Base-by-base conservation (phyloP, 2,329 filamentous ascomycete genomes). In the Parascedosporium putredinis region DNA sequence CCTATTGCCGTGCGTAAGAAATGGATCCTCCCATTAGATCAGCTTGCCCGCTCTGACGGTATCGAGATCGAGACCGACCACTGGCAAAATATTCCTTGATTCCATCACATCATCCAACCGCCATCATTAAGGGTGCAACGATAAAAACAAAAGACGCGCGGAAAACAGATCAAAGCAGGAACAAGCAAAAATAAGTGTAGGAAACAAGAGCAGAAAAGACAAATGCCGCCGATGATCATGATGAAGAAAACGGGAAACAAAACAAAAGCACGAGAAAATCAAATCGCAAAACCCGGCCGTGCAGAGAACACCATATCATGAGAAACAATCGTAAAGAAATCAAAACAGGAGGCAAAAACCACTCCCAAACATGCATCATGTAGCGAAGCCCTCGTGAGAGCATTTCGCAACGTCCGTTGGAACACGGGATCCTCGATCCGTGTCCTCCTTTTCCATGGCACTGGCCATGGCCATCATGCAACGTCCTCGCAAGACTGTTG, bases 251-350 rank as follows among this genome's bases (percentile, higher is more conserved):
- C n/a, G 20, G 20, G n/a, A 36, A 36, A 36, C 33, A 14, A 20
- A 42, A 36, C 9, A 42, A 42, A 42, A 18, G 18, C n/a, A 5
- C 38, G 5, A 5, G 23, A 9, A 42, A 42, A 7, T 42, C 38
- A 42, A 42, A 42, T n/a, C 38, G 38, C 38, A 42, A 42, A 36
- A 16, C 16, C 38, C 36, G 36, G 38, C 38, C 36, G 36, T 20
- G 36, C 36, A 40, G 7, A n/a, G 18, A 34, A 18, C 10, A n/a
- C 38, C 16, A 42, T 42, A 10, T 42, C 38, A 42, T 42, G 38
- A 20, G 38, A 42, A 42, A 42, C 38, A 42, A 42, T 42, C 38
- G 38, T 42, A 10, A 42, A 42, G 23, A 42, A 31, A n/a, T n/a
- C n/a, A n/a, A n/a, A n/a, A n/a, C n/a, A n/a, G n/a, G n/a, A n/a